Evolutionary conservation across 768 basidiomycete species (phyloP), one percentile per base, ranked within the genome.

Genomic region (Leccinum variicolor): DNA sequence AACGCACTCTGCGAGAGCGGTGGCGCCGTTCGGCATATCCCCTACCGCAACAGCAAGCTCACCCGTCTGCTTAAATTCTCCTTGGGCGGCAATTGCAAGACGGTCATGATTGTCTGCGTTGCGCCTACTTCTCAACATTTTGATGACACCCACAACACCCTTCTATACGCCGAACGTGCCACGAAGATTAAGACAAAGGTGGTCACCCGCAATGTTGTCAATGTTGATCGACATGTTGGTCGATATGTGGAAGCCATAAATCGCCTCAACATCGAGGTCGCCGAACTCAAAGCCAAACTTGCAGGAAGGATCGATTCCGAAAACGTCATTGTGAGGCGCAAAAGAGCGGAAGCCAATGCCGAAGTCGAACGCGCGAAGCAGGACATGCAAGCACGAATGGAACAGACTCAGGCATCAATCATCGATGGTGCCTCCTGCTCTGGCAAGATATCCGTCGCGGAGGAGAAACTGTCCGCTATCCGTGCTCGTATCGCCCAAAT

Each of bases 181-280:
- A 97, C 97, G 58, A 93, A 94, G 77, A 98, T 99, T 75, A 95
- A 95, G 78, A 98, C 96, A 17, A 96, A 93, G 71, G 94, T 98
- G 54, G 87, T 98, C 58, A 94, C 95, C 1, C 83, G 93, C 47
- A 98, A 99, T 69, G 89, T 96, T 29, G 88, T 96, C 66, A 94
- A 95, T 62, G 92, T 98, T 61, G 89, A 96, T 66, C 84, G 95
- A 15, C 93, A 98, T 68, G 95, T 98, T 60, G 92, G 91, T 34
- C 92, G 89, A 74, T 99, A 98, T 67, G 91, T 97, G 48, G 91
- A 93, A 72, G 92, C 93, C 53, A 97, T 98, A 66, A 90, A 93
- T 68, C 79, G 92, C 54, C 86, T 96, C 61, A 90, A 93, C 63
- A 72, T 79, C 39, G 89, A 94, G 73, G 88, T 98, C 57, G 82